A percentile compares a stretch with the other conserved stretches of the same genome.
phyloP scores from a whole-genome alignment of 1,284 basidiomycete genomes.

The Pisolithus thermaeus region DNA sequence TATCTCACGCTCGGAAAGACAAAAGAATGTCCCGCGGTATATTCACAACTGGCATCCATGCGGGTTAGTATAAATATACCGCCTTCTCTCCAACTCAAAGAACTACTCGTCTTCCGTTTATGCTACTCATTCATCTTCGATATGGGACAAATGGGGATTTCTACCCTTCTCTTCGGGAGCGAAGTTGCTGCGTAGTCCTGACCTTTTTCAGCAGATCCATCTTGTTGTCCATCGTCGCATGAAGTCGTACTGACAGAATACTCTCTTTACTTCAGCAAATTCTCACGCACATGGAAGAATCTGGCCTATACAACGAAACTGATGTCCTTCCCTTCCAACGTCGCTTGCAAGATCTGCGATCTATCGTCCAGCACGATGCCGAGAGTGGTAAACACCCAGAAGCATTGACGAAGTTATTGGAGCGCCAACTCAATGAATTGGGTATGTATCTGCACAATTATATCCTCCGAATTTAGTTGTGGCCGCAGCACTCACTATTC shows the following conservation, averaged over 20 bases:
- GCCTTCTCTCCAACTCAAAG: slow-evolving; percentile 7
- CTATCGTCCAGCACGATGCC: slow-evolving; percentile 78
- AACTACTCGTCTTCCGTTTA: slow-evolving; percentile 5
- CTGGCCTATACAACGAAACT: slow-evolving; percentile 85
- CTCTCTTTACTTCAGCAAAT: slow-evolving; percentile 65
- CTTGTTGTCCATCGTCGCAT: slow-evolving; percentile 15
- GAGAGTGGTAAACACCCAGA: slow-evolving; percentile 81
- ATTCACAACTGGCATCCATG: slow-evolving; percentile 92
- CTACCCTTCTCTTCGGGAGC: slow-evolving; percentile 7
- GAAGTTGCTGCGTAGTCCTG: slow-evolving; percentile 16
- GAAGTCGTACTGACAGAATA: slow-evolving; percentile 21
- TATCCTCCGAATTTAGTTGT: slow-evolving; percentile 9
- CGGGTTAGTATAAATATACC: slow-evolving; percentile 55
- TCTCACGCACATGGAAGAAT: slow-evolving; percentile 89
- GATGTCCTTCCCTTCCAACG: slow-evolving; percentile 83
- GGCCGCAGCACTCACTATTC: background rate
- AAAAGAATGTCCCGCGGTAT: slow-evolving; percentile 86
- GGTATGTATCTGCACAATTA: slow-evolving; percentile 48
- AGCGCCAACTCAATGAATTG: slow-evolving; percentile 87
- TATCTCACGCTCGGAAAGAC: slow-evolving; percentile 94
- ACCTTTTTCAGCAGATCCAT: slow-evolving; percentile 21
- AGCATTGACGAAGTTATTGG: slow-evolving; percentile 86
- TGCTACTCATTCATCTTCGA: slow-evolving; percentile 1
- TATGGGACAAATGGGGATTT: background rate
- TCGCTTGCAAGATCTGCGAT: slow-evolving; percentile 72